Percentiles rank a stretch among this genome's conserved stretches.
Evolutionary conservation across 176 grass and related monocot genomes (phyloP).

Genomic region (Oryza punctata): DNA sequence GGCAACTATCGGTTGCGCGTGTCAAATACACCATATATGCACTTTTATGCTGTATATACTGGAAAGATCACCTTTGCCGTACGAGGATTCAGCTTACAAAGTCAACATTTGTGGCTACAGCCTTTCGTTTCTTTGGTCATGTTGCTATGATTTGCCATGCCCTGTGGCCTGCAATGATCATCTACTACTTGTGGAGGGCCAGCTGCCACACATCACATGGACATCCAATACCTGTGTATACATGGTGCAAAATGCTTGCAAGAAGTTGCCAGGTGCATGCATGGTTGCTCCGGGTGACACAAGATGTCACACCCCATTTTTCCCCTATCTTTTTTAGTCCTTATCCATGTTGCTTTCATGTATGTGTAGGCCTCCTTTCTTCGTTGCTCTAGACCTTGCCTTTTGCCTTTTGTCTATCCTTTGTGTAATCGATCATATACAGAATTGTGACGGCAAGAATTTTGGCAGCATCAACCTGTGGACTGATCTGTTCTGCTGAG

Average conservation of each 20-base stretch:
- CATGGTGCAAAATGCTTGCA: not conserved
- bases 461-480: not conserved
- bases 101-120: slow-evolving; percentile 57
- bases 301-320: slow-evolving; percentile 21
- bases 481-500: not conserved
- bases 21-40: slow-evolving; percentile 25
- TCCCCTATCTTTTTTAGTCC: slow-evolving; percentile 18
- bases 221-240: not conserved
- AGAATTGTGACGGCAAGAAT: not conserved
- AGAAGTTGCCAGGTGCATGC: slow-evolving; percentile 38
- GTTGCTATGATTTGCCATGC: slow-evolving; percentile 41
- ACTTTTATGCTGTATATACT: slow-evolving; percentile 2
- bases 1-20: slow-evolving; percentile 22
- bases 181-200: not conserved
- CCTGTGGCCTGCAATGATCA: slow-evolving; percentile 26
- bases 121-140: slow-evolving; percentile 31
- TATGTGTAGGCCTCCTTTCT: slow-evolving; percentile 22
- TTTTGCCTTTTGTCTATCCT: slow-evolving; percentile 8
- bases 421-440: not conserved
- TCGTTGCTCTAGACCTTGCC: not conserved
- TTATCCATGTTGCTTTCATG: slow-evolving; percentile 52
- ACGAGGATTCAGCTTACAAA: slow-evolving; percentile 38
- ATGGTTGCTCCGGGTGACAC: slow-evolving; percentile 30
- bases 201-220: not conserved
- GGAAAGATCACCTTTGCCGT: slow-evolving; percentile 39